Evolutionary conservation across 1,284 basidiomycete species (phyloP), one percentile per base, ranked within the genome.

Genomic region (Cryptococcus sp.): DNA sequence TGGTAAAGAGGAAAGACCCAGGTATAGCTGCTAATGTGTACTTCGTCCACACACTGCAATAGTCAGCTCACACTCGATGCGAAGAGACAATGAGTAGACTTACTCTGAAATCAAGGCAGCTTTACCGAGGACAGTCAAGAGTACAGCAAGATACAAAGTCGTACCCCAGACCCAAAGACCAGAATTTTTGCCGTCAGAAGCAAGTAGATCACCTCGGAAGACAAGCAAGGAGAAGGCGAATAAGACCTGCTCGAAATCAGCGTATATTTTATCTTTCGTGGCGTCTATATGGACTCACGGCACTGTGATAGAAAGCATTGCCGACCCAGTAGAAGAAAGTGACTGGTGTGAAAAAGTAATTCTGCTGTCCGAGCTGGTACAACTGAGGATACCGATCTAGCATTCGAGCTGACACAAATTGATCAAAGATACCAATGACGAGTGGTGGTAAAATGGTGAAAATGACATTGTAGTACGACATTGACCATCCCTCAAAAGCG

Each of bases 91-190:
- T n/a, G 23, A 11, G 31, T 4, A 13, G 23, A 83, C 90, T 70
- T 72, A 96, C 92, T 98, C 95, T 5, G 95, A 98, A 50, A 98
- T 89, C 55, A 99, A 78, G 1, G 95, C 95, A 6, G 96, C 96
- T 76, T 98, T 99, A 48, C 94, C 95, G 5, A 99, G 83, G 6
- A 98, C 95, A 0, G 95, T 98, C 54, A 97, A 81, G 36, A 98
- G 81, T 4, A 97, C 90, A 2, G 89, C 85, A 48, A 98, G 84
- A 74, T 98, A 98, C 14, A 98, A 79, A 15, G 89, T 89, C 3
- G 92, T 97, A 51, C 96, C 96, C 95, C 95, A 98, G 66, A 95
- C 89, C 96, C 96, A 99, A 76, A 92, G 87, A 5, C 94, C 94
- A 10, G 87, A 84, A 72, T 92, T 88, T 62, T 85, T 82, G 0